Evolutionary conservation across 306 rosid genomes (phyloP).

Genomic region (Pterocarpus santalinus): DNA sequence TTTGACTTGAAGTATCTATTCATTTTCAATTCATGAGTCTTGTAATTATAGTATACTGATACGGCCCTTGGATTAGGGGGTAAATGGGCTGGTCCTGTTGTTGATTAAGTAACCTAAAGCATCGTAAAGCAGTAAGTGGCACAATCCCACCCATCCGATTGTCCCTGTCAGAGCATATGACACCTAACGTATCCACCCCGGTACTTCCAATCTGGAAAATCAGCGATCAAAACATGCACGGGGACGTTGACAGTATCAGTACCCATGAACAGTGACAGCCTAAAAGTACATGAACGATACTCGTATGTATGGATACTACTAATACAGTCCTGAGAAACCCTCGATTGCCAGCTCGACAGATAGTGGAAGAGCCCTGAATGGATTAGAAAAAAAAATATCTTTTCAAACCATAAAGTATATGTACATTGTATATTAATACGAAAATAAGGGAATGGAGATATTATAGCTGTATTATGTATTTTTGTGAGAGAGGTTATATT

Average conservation of each 20-base stretch:
- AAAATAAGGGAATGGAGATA: no score
- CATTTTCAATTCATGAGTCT: not conserved
- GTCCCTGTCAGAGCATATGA: slow-evolving; percentile 36
- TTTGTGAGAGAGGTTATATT: no score
- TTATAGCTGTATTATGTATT: no score
- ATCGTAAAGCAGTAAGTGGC: not conserved
- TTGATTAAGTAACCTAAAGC: not conserved
- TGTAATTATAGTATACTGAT: not conserved
- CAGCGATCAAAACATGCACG: slow-evolving; percentile 38
- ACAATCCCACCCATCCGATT: not conserved
- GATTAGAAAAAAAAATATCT: not conserved
- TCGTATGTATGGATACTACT: not conserved
- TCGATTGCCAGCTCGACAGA: slow-evolving; percentile 8
- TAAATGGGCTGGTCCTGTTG: not conserved
- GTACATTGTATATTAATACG: no score
- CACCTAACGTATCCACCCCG: slow-evolving; percentile 13
- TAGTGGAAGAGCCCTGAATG: slow-evolving; percentile 27
- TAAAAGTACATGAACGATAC: slow-evolving; percentile 3
- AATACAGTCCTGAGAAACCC: not conserved
- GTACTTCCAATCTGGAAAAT: slow-evolving; percentile 47
- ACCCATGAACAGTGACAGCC: slow-evolving; percentile 36
- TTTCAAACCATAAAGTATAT: no score
- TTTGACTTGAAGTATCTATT: not conserved
- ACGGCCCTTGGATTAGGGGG: not conserved
- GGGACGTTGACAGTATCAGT: slow-evolving; percentile 44